Conservation (phyloP, 345 rosid species). For the Physaria fendleri region DNA sequence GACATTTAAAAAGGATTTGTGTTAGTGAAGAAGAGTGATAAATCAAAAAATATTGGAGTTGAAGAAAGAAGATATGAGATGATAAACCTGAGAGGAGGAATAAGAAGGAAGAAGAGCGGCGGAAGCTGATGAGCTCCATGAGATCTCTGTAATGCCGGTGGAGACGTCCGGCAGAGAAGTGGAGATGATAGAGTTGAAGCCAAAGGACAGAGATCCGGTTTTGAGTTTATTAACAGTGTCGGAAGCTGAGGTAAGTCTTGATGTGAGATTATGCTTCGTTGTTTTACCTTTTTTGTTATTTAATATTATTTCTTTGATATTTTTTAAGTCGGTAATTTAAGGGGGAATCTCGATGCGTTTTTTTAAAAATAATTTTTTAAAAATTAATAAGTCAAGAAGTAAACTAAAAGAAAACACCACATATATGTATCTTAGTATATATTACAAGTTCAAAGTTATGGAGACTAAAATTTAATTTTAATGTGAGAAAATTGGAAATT, state of each 20-base stretch:
- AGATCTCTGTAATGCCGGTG: constrained; percentile 11
- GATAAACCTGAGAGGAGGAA: constrained; percentile 23
- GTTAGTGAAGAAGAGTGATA: neutral
- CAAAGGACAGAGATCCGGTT: too few relatives aligned
- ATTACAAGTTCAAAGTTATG: neutral
- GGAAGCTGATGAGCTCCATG: constrained; percentile 19
- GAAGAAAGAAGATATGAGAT: neutral
- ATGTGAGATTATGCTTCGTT: constrained; percentile 13
- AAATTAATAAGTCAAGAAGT: neutral
- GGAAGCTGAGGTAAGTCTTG: neutral
- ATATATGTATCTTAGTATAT: neutral
- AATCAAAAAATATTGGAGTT: neutral
- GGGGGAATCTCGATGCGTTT: constrained; percentile 25
- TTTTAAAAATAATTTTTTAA: neutral
- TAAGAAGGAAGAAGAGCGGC: neutral
- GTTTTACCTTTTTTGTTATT: neutral
- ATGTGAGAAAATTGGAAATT: too few relatives aligned
- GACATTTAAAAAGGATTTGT: neutral
- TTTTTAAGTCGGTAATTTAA: constrained; percentile 9
- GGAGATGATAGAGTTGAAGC: neutral
- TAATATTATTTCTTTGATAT: constrained; percentile 8
- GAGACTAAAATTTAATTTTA: neutral
- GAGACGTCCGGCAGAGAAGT: neutral
- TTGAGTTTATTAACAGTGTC: constrained; percentile 9
- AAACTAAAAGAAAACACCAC: neutral